Evolutionary conservation across 805 yeast genomes (phyloP), one percentile per base, ranked within the genome.

Genomic region (Candida xyloterini): DNA sequence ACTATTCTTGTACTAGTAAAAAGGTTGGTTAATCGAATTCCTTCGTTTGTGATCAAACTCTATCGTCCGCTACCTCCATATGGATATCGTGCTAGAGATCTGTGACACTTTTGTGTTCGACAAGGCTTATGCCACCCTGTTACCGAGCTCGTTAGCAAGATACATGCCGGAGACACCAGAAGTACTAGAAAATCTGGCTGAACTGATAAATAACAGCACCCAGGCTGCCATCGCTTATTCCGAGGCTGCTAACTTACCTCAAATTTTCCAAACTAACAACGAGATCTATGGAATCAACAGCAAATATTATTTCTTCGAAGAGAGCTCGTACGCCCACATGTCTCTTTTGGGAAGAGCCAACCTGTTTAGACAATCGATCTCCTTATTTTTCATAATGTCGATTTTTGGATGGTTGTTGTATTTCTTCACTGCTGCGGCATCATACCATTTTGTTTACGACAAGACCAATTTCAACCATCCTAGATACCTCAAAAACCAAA

Each of bases 401-500:
- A 42, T 91, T 5, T 90, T 91, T 55, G 99, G 98, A 30, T 81
- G 91, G 85, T 27, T 80, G n/a, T 64, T 91, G 31, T 93, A 93
- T 63, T 68, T 89, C 30, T 51, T 66, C 14, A 82, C 79, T 37
- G 98, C 98, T 3, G 70, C 80, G 11, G 53, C 84, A n/a, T 80
- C 95, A 9, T 93, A 85, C 61, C 51, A 71, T 26, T 78, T 83
- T 51, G 79, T 93, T 16, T 93, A 87, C 60, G 97, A 93, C 65
- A 84, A 81, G 59, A 80, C 81, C 39, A 86, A 88, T 43, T 88
- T 91, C 74, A 87, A 91, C 66, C 99, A 93, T 63, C 99, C 99
- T 44, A 77, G 96, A 62, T 91, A 86, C 64, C 74, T 93, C 65
- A 93, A 93, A 62, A 91, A 93, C 67, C 99, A 93, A 68, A 79